Evolutionary conservation across 345 rosid species (phyloP), one percentile per base, ranked within the genome.

Genomic region (Adansonia digitata): DNA sequence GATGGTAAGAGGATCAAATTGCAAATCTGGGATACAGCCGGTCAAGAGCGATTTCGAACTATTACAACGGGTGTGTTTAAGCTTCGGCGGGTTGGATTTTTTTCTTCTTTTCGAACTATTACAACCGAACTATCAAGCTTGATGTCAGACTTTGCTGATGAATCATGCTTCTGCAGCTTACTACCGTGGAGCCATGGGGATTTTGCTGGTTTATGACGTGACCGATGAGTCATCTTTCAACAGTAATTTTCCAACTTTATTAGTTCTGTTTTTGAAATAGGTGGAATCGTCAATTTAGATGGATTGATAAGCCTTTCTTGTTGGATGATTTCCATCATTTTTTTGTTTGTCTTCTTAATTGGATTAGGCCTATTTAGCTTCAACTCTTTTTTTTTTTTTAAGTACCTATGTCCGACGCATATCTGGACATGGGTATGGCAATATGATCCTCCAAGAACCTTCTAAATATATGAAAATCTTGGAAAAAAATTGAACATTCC

Each of bases 1-100:
- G 97, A 92, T 87, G 94, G 94, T 1, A 94, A 94, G 77, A 83
- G 94, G 69, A 90, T 94, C 77, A 94, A 94, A 85, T 85, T 92
- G 63, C 98, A 92, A 84, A 94, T 94, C 74, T 94, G 98, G 98
- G 98, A 94, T 78, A 94, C 98, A 0, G 98, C 98, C 75, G 98
- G 98, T 80, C 98, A 94, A 81, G 98, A 94, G 77, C 92, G 96
- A 27, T 94, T 94, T 69, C 86, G 97, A 74, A 94, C 96, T 17
- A 94, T 94, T 79, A 94, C 97, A 62, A 93, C 95, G 75, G 89
- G 93, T 86, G 66, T 71, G 73, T 76, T 29, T 27, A 39, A 49
- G 57, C 43, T 53, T 64, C 61, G 63, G 3, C 40, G 13, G 46
- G 24, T 72, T 70, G 40, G 15, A 17, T 40, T 51, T 35, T 66